phyloP scores from a whole-genome alignment of 805 yeast species.

The Saccharomycopsis fibuligera region DNA sequence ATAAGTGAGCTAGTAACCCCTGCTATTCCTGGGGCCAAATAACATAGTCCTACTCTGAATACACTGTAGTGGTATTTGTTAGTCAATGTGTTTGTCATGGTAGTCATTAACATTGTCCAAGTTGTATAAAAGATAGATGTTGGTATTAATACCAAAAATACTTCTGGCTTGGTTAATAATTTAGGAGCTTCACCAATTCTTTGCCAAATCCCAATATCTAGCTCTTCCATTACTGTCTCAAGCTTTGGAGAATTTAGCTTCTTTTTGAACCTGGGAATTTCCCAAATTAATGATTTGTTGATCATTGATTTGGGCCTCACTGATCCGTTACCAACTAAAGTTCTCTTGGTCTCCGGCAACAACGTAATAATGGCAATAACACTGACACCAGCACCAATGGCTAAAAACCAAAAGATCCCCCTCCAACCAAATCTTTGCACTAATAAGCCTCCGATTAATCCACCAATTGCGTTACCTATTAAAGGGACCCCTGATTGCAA shows the following conservation, averaged over 20 bases:
- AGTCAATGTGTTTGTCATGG: constrained; percentile 52
- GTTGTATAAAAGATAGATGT: constrained; percentile 37
- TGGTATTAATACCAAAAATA: constrained; percentile 7
- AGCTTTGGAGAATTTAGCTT: constrained; percentile 30
- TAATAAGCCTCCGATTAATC: constrained; percentile 53
- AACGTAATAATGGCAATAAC: constrained; percentile 29
- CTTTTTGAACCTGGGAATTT: constrained; percentile 26
- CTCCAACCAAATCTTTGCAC: constrained; percentile 59
- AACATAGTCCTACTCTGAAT: constrained; percentile 63
- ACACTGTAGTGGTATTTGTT: constrained; percentile 44
- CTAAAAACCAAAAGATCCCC: constrained; percentile 66
- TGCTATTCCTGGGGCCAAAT: constrained; percentile 67
- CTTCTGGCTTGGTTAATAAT: constrained; percentile 7
- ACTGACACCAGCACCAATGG: constrained; percentile 52
- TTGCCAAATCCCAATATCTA: background rate
- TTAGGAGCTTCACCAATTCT: constrained; percentile 6
- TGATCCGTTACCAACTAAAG: constrained; percentile 70
- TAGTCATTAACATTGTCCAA: constrained; percentile 65
- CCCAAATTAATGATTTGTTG: constrained; percentile 41
- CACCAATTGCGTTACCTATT: constrained; percentile 73
- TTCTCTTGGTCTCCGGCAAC: constrained; percentile 72
- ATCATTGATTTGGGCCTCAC: constrained; percentile 38
- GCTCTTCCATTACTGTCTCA: constrained; percentile 13
- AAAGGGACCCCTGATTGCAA: constrained; percentile 57
- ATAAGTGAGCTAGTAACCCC: constrained; percentile 53